Evolutionary conservation across 148 eudicot genomes (phyloP), one percentile per base, ranked within the genome.

Genomic region (Cornus suecica): DNA sequence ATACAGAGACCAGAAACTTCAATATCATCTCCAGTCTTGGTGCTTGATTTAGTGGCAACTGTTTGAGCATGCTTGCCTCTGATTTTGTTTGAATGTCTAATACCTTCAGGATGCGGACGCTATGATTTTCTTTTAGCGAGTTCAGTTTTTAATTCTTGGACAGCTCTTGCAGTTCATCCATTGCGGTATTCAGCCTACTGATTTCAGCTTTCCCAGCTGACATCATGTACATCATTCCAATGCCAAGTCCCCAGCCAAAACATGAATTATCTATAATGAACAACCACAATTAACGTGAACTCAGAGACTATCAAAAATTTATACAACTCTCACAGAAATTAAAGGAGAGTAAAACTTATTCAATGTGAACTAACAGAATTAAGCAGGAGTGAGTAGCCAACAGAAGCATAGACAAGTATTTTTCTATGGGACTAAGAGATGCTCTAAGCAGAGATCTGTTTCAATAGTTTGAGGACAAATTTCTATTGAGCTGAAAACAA

Each of bases 181-280:
- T 69, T 20, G 86, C 80, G 2, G 48, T 24, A 70, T 85, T 88
- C 75, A 91, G 79, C 87, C 75, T 86, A 73, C 71, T 80, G 30
- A 92, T 85, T 78, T 92, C 93, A 23, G 86, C 80, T 69, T 88
- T 92, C 76, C 90, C 90, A 78, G 92, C 78, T 68, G 97, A 90
- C 92, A 92, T 87, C 94, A 90, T 92, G 81, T 78, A 92, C 84
- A 86, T 84, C 30, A 92, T 81, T 66, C 97, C 94, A 76, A 89
- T 78, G 42, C 94, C 88, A 69, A 90, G 82, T 71, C 92, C 92
- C 81, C 82, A 87, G 68, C 83, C 82, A 76, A 86, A 84, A 48
- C 76, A 69, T 48, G 94, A 77, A 58, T 79, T 76, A 23, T 78
- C 97, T 92, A 82, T 13, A 74, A 74, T 45, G 48, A 13, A 22